Conservation (phyloP, 1,284 basidiomycete species). For the Boletus nobilissimus region DNA sequence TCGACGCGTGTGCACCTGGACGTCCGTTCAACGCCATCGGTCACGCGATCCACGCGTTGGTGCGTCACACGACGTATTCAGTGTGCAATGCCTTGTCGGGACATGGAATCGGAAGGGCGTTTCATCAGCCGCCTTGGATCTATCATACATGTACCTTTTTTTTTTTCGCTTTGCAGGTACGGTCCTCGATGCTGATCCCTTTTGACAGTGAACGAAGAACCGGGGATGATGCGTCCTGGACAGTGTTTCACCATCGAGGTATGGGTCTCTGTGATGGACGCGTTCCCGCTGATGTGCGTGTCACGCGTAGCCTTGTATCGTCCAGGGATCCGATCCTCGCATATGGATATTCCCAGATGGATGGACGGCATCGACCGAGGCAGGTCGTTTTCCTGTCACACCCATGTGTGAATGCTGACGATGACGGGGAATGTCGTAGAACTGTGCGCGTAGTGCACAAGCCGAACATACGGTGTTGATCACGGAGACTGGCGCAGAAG, state of each 20-base stretch:
- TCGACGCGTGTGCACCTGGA: constrained; percentile 81
- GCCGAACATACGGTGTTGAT: constrained; percentile 90
- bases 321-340: constrained; percentile 75
- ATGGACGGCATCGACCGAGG: constrained; percentile 88
- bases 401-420: not conserved
- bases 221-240: constrained; percentile 81
- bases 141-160: constrained; percentile 67
- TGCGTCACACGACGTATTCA: constrained; percentile 60
- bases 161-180: not conserved
- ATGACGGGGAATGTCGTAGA: constrained; percentile 32
- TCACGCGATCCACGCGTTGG: constrained; percentile 71
- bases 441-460: constrained; percentile 82
- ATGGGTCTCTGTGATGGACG: constrained; percentile 15
- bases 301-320: constrained; percentile 70
- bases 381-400: constrained; percentile 43
- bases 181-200: constrained; percentile 36
- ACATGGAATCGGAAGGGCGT: constrained; percentile 88
- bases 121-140: constrained; percentile 89
- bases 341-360: constrained; percentile 87
- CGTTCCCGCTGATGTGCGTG: not conserved
- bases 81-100: constrained; percentile 83
- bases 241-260: constrained; percentile 93
- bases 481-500: constrained; percentile 75
- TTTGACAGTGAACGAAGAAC: constrained; percentile 76
- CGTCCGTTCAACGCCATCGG: constrained; percentile 81